Evolutionary conservation across 306 rosid genomes (phyloP).

Genomic region (Glycine soja): DNA sequence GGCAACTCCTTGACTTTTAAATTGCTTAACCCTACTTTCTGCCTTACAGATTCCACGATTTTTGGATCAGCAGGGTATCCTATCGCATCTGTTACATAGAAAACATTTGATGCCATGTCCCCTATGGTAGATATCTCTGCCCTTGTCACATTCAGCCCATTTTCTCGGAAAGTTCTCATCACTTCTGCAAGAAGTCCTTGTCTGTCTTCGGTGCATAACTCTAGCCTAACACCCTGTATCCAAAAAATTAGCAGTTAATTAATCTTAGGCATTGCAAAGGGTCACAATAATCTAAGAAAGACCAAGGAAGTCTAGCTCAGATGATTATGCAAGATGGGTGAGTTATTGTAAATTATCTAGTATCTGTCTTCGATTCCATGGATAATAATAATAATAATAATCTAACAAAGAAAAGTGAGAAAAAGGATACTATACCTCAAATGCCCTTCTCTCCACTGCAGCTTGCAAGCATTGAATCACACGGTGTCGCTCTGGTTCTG

Average conservation of each 20-base stretch:
- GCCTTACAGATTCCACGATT: slow-evolving; percentile 74
- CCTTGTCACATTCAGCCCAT: slow-evolving; percentile 83
- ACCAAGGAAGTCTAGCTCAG: too few species aligned
- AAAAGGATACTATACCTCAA: slow-evolving; percentile 51
- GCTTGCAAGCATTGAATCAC: slow-evolving; percentile 94
- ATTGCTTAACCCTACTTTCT: slow-evolving; percentile 69
- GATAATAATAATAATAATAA: too few species aligned
- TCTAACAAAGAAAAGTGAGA: too few species aligned
- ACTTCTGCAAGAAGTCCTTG: slow-evolving; percentile 82
- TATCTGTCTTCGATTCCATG: too few species aligned
- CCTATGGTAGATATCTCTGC: slow-evolving; percentile 78
- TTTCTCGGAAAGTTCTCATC: slow-evolving; percentile 89
- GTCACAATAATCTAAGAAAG: too few species aligned
- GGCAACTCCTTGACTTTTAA: slow-evolving; percentile 82
- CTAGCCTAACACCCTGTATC: slow-evolving; percentile 83
- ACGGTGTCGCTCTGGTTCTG: slow-evolving; percentile 88
- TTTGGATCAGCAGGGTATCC: slow-evolving; percentile 74
- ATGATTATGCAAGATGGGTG: too few species aligned
- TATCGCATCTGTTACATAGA: slow-evolving; percentile 80
- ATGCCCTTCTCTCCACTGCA: slow-evolving; percentile 78
- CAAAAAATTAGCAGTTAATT: slow-evolving; percentile 13
- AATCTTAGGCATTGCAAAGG: background rate
- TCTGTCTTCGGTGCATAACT: slow-evolving; percentile 63
- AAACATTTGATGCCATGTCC: slow-evolving; percentile 65
- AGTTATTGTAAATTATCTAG: too few species aligned